Evolutionary conservation across 305 asterid species (phyloP), one percentile per base, ranked within the genome.

Genomic region (Coffea humblotiana): DNA sequence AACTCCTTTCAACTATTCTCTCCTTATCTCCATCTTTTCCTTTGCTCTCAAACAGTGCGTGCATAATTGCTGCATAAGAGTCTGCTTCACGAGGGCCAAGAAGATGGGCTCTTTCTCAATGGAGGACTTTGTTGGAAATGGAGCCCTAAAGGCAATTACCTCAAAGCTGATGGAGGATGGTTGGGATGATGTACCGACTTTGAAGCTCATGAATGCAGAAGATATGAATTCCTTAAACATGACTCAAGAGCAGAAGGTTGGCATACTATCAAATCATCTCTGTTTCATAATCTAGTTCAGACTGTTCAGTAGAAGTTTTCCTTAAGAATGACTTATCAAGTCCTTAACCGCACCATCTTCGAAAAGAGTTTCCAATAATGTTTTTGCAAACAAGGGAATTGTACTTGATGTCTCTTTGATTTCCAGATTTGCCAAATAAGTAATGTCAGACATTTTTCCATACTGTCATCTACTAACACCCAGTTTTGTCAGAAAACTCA

Each of bases 141-240:
- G 98, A 81, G 86, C 80, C 75, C 92, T 92, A 32, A 88, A 88
- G 82, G 87, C 78, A 71, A 77, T 92, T 71, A 77, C 91, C 58
- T 88, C 92, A 61, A 89, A 86, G 89, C 89, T 94, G 83, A 69
- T 90, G 78, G 96, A 92, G 65, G 93, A 90, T 86, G 98, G 97
- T 11, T 94, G 97, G 98, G 98, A 92, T 63, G 97, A 94, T 65
- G 97, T 92, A 19, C 97, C 97, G 6, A 90, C 98, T 64, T 72
- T 94, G 90, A 94, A 94, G 96, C 79, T 90, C 43, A 91, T 94
- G 97, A 90, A 85, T 85, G 73, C 88, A 6, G 97, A 92, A 16
- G 98, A 94, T 72, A 90, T 87, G 97, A 86, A 88, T 63, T 91
- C 88, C 60, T 77, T 92, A 43, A 90, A 89, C 83, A 87, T 94